Evolutionary conservation across 164 flowering plant species (phyloP), one percentile per base, ranked within the genome.

Genomic region (Sextonia rubra): DNA sequence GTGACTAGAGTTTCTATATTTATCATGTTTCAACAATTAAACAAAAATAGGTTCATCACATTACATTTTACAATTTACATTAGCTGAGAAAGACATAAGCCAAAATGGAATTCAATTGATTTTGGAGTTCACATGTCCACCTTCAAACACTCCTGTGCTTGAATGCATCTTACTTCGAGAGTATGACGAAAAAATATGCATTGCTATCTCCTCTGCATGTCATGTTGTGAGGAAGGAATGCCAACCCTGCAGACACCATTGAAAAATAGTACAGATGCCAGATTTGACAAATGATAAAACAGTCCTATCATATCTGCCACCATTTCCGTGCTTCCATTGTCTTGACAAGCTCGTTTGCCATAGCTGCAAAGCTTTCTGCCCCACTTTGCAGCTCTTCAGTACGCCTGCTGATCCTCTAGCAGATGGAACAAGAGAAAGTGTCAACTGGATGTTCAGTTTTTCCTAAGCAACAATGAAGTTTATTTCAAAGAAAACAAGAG

Each of bases 281-380:
- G 8, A 30, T 2, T 1, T 6, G 20, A 30, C 47, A 15, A 20
- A 29, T 37, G 44, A 37, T 37, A 37, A 27, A 32, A 32, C 8
- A 52, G n/a, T 18, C 6, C 52, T 55, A 6, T 89, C 83, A 94
- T 75, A 91, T 84, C 0, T 90, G 83, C 90, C 92, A 94, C 98
- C 98, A 91, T 77, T 94, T 94, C 27, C 92, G 86, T 24, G 71
- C 74, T 83, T 94, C 98, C 96, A 94, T 83, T 26, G 80, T 77
- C 80, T 91, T 91, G 69, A 83, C 98, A 69, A 94, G 97, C 78
- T 94, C 98, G 69, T 89, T 83, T 24, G 98, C 97, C 82, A 94
- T 80, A 27, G 94, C 84, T 69, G 94, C 87, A 70, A 91, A 94
- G 83, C 83, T 88, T 80, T 94, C 91, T 48, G 98, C 98, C 44